Percentiles rank a stretch among this genome's conserved stretches.
These are phyloP conservation scores for Curvularia spicifera DNA, from an alignment of 2,329 filamentous ascomycete species.

Conservation along the genomic window DNA sequence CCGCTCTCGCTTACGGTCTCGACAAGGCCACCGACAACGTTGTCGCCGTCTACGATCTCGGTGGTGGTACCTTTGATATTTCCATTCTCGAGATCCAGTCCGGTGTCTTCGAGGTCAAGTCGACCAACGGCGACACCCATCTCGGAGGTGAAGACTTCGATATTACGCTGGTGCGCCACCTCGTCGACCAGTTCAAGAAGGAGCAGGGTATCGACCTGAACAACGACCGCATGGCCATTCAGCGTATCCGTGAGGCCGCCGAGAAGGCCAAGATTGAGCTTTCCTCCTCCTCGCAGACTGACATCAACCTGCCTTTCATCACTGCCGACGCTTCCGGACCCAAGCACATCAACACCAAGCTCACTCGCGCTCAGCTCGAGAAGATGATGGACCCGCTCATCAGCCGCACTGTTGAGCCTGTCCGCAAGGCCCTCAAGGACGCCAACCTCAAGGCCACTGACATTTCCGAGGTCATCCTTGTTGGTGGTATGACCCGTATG, in stretches of 20 bases:
- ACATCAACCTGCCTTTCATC: conserved; percentile 99
- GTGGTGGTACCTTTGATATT: conserved; percentile 99
- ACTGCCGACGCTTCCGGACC: conserved; percentile 93
- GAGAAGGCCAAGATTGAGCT: conserved; percentile 99
- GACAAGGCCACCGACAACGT: conserved; percentile 92
- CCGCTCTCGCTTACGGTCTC: conserved; percentile 92
- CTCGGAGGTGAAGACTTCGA: conserved; percentile 98
- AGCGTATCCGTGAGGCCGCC: conserved; percentile 97
- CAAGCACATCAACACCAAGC: conserved; percentile 98
- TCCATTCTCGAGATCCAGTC: conserved; percentile 96
- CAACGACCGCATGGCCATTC: conserved; percentile 94
- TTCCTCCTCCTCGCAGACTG: conserved; percentile 91
- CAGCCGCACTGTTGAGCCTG: conserved; percentile 83
- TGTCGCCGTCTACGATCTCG: conserved; percentile 95
- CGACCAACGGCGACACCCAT: conserved; percentile 98
- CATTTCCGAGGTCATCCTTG: conserved; percentile 96
- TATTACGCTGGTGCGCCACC: conserved; percentile 89
- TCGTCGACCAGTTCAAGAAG: conserved; percentile 96
- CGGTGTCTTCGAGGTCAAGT: conserved; percentile 98
- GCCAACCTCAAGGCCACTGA: conserved; percentile 89
- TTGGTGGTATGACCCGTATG: conserved; percentile 99
- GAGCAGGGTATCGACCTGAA: conserved; percentile 90
- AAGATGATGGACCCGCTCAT: conserved; percentile 90
- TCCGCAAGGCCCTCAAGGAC: conserved; percentile 96
- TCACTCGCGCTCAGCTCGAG: conserved; percentile 91